Evolutionary conservation across 345 rosid species (phyloP).

Genomic region (Populus alba): DNA sequence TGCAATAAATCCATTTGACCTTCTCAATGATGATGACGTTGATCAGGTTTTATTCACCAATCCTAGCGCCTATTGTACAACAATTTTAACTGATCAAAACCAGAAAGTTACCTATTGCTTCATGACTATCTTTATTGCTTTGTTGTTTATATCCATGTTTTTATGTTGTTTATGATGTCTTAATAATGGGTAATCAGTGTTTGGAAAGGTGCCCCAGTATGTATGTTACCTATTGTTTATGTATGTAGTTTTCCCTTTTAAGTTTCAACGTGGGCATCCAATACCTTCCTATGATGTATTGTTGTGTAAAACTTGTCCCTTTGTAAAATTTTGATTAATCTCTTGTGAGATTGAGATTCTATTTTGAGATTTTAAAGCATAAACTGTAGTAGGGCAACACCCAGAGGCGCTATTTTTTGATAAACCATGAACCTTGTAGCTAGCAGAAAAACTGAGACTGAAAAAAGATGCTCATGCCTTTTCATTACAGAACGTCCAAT

Average conservation of each 20-base stretch:
- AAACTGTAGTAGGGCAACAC: background rate
- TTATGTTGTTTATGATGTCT: background rate
- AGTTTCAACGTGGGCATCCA: background rate
- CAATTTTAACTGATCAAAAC: background rate
- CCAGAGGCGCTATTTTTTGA: background rate
- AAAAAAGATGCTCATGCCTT: background rate
- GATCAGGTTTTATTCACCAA: constrained; percentile 27
- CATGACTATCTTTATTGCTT: background rate
- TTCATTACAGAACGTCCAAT: background rate
- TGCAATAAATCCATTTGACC: constrained; percentile 66
- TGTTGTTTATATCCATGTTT: background rate
- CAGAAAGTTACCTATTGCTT: background rate
- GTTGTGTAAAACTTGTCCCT: background rate
- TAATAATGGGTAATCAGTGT: background rate
- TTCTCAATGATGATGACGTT: constrained; percentile 50
- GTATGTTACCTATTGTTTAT: too few species aligned
- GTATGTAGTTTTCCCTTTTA: background rate
- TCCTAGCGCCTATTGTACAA: background rate
- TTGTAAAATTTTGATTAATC: background rate
- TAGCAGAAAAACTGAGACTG: background rate
- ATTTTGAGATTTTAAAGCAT: background rate
- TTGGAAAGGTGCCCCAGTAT: background rate
- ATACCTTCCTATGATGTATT: background rate
- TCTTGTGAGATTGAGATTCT: background rate
- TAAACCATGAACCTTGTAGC: background rate